phyloP scores from a whole-genome alignment of 2,329 filamentous ascomycete species.

The Teratosphaeriaceae sp. region DNA sequence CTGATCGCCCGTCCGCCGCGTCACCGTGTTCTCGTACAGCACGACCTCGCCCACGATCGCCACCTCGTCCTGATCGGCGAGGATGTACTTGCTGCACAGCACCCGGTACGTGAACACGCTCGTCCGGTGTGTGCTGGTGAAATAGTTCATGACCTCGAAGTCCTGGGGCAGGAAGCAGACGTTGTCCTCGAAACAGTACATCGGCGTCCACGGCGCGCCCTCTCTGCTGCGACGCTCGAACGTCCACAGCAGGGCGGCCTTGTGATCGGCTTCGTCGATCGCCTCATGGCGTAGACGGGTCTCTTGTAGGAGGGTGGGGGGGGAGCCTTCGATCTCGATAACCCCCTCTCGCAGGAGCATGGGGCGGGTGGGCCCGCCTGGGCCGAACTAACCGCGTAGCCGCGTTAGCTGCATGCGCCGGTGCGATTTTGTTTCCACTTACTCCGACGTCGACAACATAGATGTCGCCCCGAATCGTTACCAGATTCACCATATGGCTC shows the following conservation, averaged over 20 bases:
- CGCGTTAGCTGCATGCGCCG: background rate
- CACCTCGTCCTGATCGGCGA: constrained; percentile 29
- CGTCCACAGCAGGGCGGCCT: constrained; percentile 36
- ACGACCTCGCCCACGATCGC: constrained; percentile 32
- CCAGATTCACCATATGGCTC: constrained; percentile 38
- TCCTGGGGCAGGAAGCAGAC: constrained; percentile 56
- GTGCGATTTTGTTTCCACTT: constrained; percentile 1
- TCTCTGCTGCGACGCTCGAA: constrained; percentile 29
- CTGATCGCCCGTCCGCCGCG: constrained; percentile 38
- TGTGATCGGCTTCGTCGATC: constrained; percentile 15
- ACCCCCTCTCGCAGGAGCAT: constrained; percentile 48
- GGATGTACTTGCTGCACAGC: constrained; percentile 49
- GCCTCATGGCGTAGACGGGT: constrained; percentile 17
- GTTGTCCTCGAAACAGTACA: constrained; percentile 57
- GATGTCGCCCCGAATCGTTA: constrained; percentile 41
- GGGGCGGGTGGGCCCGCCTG: constrained; percentile 54
- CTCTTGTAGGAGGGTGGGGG: too few species aligned
- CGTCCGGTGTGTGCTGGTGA: constrained; percentile 41
- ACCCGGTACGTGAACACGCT: constrained; percentile 51
- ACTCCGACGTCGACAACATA: constrained; percentile 54
- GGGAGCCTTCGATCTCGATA: constrained; percentile 6
- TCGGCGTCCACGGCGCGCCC: constrained; percentile 49
- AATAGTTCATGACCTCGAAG: constrained; percentile 55
- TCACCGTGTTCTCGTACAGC: constrained; percentile 38
- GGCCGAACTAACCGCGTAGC: constrained; percentile 44